These are phyloP conservation scores for Neurospora africana DNA, from an alignment of 495 filamentous ascomycete genomes.

Conservation along the genomic window DNA sequence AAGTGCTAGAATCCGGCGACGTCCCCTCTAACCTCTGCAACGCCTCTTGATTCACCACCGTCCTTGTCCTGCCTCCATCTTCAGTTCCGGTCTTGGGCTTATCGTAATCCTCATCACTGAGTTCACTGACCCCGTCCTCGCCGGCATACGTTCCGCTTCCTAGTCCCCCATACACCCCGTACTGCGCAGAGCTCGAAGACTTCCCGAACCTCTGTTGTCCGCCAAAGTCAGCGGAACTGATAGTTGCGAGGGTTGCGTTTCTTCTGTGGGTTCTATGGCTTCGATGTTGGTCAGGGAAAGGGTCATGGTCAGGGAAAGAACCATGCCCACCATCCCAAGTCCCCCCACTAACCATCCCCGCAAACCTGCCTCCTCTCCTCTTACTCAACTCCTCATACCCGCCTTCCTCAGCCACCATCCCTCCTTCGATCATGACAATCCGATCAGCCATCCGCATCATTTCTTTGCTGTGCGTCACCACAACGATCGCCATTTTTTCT, in stretches of 20 bases:
- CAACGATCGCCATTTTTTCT: conserved; percentile 39
- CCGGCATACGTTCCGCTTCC: too few species aligned
- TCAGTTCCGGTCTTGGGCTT: not conserved
- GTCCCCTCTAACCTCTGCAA: not conserved
- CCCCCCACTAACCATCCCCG: conserved; percentile 19
- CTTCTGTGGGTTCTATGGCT: not conserved
- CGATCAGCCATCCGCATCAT: conserved; percentile 75
- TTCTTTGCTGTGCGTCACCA: conserved; percentile 67
- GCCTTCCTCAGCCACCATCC: conserved; percentile 56
- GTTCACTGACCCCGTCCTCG: not conserved
- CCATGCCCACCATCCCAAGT: not conserved
- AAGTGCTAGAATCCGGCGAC: not conserved
- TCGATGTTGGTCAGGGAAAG: not conserved
- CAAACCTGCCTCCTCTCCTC: conserved; percentile 22
- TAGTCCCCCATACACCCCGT: too few species aligned
- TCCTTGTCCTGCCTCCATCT: too few species aligned
- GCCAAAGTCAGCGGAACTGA: not conserved
- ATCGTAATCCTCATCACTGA: not conserved
- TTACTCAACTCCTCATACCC: conserved; percentile 42
- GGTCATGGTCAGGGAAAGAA: not conserved
- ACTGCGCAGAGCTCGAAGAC: not conserved
- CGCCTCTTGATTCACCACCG: not conserved
- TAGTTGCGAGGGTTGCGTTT: not conserved
- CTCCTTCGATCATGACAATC: conserved; percentile 60
- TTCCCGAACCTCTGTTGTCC: not conserved